A percentile compares a stretch with the other conserved stretches of the same genome.
Evolutionary conservation across 441 rosid genomes (phyloP).

Genomic region (Hura crepitans): DNA sequence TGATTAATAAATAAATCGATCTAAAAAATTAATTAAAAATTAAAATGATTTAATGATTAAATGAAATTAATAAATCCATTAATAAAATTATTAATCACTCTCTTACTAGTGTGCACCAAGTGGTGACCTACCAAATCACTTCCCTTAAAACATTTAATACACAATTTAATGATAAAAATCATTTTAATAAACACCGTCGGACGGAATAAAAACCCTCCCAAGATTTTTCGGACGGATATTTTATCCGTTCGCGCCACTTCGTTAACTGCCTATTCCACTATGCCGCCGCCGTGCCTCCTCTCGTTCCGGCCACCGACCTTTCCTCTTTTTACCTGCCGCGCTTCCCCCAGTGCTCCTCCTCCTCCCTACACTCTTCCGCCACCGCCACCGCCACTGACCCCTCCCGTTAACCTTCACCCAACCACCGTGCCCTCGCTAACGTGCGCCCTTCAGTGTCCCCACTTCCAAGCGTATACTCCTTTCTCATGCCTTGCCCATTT

Average conservation of each 20-base stretch:
- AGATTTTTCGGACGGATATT: background rate
- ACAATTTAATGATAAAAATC: no score
- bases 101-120: no score
- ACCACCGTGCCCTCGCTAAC: constrained; percentile 35
- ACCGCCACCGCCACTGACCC: constrained; percentile 5
- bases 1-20: no score
- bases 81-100: no score
- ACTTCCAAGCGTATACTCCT: constrained; percentile 62
- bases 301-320: constrained; percentile 27
- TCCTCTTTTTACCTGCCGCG: constrained; percentile 34
- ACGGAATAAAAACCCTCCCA: no score
- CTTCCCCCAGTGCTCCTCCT: background rate
- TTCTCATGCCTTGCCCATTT: background rate
- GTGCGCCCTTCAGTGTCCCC: constrained; percentile 77
- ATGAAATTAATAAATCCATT: no score
- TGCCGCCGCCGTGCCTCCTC: constrained; percentile 57
- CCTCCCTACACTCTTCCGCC: constrained; percentile 28
- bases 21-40: no score
- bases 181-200: no score
- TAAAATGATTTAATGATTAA: no score
- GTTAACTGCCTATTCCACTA: constrained; percentile 25
- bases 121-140: no score
- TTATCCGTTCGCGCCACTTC: constrained; percentile 52
- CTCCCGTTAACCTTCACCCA: constrained; percentile 22
- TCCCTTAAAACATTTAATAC: no score